phyloP scores from a whole-genome alignment of 768 basidiomycete species.

The Aureoboletus auriporus region DNA sequence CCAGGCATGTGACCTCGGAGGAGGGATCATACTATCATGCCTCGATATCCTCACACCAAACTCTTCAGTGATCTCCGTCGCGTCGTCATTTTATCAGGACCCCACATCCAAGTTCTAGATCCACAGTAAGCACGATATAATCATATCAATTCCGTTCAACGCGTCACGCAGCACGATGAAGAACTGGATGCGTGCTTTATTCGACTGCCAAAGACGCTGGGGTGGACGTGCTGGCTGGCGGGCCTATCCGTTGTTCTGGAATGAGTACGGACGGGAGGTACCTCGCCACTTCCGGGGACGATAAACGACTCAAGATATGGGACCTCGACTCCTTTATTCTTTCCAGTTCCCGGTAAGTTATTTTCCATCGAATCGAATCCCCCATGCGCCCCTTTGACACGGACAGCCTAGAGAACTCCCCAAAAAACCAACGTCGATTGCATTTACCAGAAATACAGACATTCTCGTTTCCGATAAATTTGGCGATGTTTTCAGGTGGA shows the following conservation, averaged over 20 bases:
- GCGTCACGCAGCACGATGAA: conserved; percentile 23
- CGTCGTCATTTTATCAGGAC: conserved; percentile 51
- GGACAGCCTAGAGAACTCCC: conserved; percentile 59
- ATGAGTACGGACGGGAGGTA: conserved; percentile 42
- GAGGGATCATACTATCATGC: no score
- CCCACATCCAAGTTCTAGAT: conserved; percentile 59
- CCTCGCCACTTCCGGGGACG: conserved; percentile 67
- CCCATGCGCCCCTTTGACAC: not conserved
- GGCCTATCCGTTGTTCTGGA: conserved; percentile 58
- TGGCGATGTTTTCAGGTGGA: conserved; percentile 85
- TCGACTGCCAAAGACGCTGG: conserved; percentile 38
- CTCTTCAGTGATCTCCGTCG: conserved; percentile 37
- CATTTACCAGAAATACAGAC: conserved; percentile 57
- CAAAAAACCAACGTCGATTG: conserved; percentile 74
- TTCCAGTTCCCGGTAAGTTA: conserved; percentile 58
- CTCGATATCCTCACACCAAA: conserved; percentile 46
- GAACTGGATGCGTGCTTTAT: conserved; percentile 48
- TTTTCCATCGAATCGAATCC: not conserved
- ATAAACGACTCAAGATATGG: conserved; percentile 82
- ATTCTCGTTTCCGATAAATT: conserved; percentile 92
- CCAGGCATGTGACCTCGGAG: no score
- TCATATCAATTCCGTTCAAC: not conserved
- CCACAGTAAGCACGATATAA: conserved; percentile 39
- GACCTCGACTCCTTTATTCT: conserved; percentile 51
- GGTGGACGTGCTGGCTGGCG: conserved; percentile 36